Evolutionary conservation across 108 stramenopile genomes (phyloP).

Genomic region (Cyclotella sp.): DNA sequence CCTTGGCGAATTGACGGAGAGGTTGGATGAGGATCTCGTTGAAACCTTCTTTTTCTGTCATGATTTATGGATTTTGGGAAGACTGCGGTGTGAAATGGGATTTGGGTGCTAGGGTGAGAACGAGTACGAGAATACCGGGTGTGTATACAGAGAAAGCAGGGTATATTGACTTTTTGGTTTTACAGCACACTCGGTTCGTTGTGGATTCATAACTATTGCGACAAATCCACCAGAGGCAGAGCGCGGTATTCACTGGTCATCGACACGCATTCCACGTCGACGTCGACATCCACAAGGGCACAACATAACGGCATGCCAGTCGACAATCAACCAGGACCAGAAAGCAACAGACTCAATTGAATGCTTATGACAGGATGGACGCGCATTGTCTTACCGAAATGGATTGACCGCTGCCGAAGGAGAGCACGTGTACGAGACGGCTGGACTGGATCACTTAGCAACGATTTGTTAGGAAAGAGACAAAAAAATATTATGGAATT

Average conservation of each 20-base stretch:
- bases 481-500: too few species aligned
- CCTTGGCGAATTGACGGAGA: slow-evolving; percentile 95
- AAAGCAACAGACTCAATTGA: too few species aligned
- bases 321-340: too few species aligned
- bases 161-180: not conserved
- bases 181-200: not conserved
- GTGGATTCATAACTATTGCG: not conserved
- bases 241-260: not conserved
- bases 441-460: too few species aligned
- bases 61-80: slow-evolving; percentile 10
- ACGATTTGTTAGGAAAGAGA: too few species aligned
- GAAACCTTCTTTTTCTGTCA: slow-evolving; percentile 86
- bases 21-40: slow-evolving; percentile 94
- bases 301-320: too few species aligned
- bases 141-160: not conserved
- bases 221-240: not conserved
- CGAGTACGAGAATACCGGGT: not conserved
- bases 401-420: too few species aligned
- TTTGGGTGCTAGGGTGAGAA: not conserved
- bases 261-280: too few species aligned
- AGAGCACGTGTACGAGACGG: too few species aligned
- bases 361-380: too few species aligned
- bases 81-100: not conserved
- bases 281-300: too few species aligned
- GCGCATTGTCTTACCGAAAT: too few species aligned